A percentile compares a stretch with the other conserved stretches of the same genome.
Conservation (phyloP, 495 filamentous ascomycete genomes). For the Aspergillus affinis region DNA sequence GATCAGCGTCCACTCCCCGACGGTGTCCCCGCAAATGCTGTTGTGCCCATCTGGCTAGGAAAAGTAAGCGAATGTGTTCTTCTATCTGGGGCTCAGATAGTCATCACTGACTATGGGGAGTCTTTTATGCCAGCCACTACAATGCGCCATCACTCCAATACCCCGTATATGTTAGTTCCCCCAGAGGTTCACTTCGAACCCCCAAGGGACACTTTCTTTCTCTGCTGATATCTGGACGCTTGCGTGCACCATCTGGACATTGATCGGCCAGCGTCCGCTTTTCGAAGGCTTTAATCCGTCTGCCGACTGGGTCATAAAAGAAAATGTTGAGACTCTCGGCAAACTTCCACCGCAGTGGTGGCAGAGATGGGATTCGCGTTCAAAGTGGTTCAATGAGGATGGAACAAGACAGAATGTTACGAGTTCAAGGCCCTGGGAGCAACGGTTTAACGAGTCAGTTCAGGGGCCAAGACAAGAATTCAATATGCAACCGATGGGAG, state of each 20-base stretch:
- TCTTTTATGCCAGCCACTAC: constrained; percentile 15
- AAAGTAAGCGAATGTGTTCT: constrained; percentile 16
- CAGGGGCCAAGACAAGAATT: constrained; percentile 29
- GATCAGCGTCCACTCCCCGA: constrained; percentile 11
- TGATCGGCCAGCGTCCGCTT: constrained; percentile 26
- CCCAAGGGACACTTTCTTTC: constrained; percentile 19
- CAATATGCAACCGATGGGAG: constrained; percentile 45
- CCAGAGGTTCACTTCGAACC: constrained; percentile 19
- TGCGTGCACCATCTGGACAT: constrained; percentile 26
- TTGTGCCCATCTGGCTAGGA: constrained; percentile 21
- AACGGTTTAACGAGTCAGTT: constrained; percentile 16
- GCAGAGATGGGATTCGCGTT: constrained; percentile 20
- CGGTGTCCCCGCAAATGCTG: constrained; percentile 13
- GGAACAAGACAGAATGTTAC: constrained; percentile 1
- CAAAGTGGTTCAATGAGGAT: constrained; percentile 18
- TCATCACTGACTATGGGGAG: constrained; percentile 24
- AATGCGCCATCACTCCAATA: constrained; percentile 13
- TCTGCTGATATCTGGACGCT: constrained; percentile 30
- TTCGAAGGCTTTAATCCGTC: constrained; percentile 20
- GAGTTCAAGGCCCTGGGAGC: constrained; percentile 5
- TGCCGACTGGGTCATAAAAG: constrained; percentile 20
- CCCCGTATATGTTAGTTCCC: constrained; percentile 12
- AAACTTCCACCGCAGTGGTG: constrained; percentile 23
- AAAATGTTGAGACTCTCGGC: constrained; percentile 24
- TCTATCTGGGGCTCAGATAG: constrained; percentile 16